Evolutionary conservation across 2,329 filamentous ascomycete species (phyloP), one percentile per base, ranked within the genome.

Genomic region (Gaeumannomyces sp.): DNA sequence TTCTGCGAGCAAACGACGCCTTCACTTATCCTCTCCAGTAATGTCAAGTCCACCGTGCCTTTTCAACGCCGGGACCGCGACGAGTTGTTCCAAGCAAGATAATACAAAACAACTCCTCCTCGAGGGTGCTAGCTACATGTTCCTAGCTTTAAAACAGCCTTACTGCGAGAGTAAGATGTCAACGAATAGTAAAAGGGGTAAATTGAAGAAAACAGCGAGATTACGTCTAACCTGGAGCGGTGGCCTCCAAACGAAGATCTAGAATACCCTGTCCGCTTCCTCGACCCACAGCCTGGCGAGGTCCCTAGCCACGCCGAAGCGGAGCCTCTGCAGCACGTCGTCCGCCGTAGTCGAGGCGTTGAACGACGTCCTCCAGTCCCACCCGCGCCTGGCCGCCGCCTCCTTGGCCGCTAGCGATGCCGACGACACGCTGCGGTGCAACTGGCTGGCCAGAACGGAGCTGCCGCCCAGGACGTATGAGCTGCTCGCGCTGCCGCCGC

Each of bases 241-340:
- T 53, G 45, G n/a, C 45, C 45, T n/a, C 10, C 19, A 25, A n/a
- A n/a, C 19, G 10, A n/a, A 4, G 2, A 25, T 53, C 45, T 53
- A 53, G 35, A 62, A 56, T 22, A 38, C 35, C 38, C 70, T 71
- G 73, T 90, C 86, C 25, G 86, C 86, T 68, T 90, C 87, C 65
- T 84, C 81, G 45, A 90, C 76, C 88, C 89, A 93, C 64, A 89
- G 79, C 71, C 81, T 83, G 19, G 86, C 89, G 72, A 96, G 77
- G 69, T 95, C 92, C 74, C 84, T 86, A 19, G 91, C 90, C 72
- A 97, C 75, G 2, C 88, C 90, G 63, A 92, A 75, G 68, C 93
- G 84, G 75, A 97, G 73, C 68, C 89, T 83, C 68, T 83, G 82
- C 66, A 97, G 77, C n/a, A 97, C 80, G 68, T 94, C 90, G 61